Conservation (phyloP, 192 early-diverging fungal genomes). For the Allomyces arbusculus region DNA sequence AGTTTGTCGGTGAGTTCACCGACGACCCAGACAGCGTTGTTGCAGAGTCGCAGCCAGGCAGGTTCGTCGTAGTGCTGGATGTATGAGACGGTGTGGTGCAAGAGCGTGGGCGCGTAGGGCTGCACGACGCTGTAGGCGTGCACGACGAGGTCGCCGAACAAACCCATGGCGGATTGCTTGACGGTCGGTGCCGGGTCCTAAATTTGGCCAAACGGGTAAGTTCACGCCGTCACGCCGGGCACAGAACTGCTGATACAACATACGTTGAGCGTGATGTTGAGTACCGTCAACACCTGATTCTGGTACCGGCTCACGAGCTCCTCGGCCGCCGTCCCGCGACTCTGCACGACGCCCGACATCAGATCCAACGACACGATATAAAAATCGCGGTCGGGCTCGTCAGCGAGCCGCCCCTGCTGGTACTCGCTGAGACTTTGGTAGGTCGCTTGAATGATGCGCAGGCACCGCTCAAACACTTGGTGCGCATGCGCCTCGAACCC, state of each 20-base stretch:
- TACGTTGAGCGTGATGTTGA: conserved; percentile 5
- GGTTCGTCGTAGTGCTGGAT: conserved; percentile 53
- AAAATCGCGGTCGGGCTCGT: conserved; percentile 77
- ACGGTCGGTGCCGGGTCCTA: conserved; percentile 54
- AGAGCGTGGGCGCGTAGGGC: conserved; percentile 55
- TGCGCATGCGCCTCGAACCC: conserved; percentile 64
- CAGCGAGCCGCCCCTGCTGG: conserved; percentile 20
- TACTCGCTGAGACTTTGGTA: conserved; percentile 28
- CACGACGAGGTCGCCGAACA: conserved; percentile 93
- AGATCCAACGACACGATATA: conserved; percentile 91
- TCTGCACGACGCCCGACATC: conserved; percentile 82
- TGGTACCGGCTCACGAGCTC: conserved; percentile 37
- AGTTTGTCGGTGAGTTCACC: conserved; percentile 88
- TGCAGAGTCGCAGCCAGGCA: conserved; percentile 42
- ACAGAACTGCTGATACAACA: neutral
- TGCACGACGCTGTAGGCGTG: conserved; percentile 60
- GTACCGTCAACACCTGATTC: conserved; percentile 4
- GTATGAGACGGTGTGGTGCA: conserved; percentile 52
- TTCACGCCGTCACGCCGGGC: too few relatives aligned
- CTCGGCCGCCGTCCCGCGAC: conserved; percentile 54
- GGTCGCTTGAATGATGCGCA: conserved; percentile 57
- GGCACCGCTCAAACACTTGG: conserved; percentile 71
- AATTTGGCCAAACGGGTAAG: too few relatives aligned
- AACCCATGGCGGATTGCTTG: conserved; percentile 83
- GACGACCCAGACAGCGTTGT: conserved; percentile 95